Conservation (phyloP, 78 protist genomes). For the Dictyostelium purpureum region DNA sequence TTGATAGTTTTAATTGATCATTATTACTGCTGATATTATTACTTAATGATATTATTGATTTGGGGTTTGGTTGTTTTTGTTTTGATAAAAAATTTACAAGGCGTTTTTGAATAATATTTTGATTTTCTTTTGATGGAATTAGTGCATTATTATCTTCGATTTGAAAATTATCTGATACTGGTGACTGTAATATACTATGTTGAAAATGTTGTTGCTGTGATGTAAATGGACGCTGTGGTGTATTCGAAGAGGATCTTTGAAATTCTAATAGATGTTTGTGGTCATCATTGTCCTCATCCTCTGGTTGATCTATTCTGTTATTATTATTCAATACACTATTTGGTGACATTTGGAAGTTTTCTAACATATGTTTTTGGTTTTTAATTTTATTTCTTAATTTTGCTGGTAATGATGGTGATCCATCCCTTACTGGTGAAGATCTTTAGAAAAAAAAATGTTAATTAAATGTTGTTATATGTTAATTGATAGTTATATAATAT, state of each 20-base stretch:
- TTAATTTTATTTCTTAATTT: constrained; percentile 21
- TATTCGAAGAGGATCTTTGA: background rate
- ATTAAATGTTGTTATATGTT: background rate
- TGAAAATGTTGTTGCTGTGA: no score
- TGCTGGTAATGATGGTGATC: constrained; percentile 42
- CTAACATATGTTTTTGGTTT: background rate
- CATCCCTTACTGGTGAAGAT: background rate
- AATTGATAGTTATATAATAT: background rate
- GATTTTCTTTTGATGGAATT: constrained; percentile 17
- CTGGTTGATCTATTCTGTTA: no score
- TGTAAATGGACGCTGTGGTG: no score
- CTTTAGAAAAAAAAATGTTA: background rate
- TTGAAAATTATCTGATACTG: no score
- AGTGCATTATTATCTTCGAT: no score
- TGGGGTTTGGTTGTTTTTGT: background rate
- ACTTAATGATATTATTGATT: background rate
- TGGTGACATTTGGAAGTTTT: background rate
- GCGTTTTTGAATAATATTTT: constrained; percentile 33
- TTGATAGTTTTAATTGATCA: background rate
- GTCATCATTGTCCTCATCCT: background rate
- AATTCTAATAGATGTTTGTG: background rate
- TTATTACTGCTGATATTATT: no score
- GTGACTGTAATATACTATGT: no score
- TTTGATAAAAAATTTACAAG: constrained; percentile 18
- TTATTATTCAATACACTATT: background rate